These are phyloP conservation scores for Rehmannia glutinosa DNA, from an alignment of 257 asterid species.

Conservation along the genomic window DNA sequence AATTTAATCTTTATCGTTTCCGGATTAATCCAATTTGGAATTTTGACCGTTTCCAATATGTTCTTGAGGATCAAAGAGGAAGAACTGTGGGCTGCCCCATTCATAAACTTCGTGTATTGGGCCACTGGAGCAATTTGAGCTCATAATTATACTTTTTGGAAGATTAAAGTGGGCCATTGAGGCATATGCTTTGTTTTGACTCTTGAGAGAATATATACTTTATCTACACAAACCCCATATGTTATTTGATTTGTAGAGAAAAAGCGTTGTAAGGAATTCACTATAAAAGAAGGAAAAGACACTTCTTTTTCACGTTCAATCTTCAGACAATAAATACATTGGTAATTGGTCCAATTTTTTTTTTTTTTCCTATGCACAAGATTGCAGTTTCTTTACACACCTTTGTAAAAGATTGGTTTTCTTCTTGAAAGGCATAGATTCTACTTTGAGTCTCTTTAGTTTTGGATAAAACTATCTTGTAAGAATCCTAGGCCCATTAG, in stretches of 20 bases:
- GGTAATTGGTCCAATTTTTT: background rate
- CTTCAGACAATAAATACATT: background rate
- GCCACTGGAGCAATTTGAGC: too few species aligned
- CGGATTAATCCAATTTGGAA: too few species aligned
- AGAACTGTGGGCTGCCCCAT: background rate
- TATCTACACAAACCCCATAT: too few species aligned
- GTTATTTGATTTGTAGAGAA: background rate
- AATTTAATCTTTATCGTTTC: too few species aligned
- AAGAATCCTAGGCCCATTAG: slow-evolving; percentile 19
- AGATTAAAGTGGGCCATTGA: too few species aligned
- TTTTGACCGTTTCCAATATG: too few species aligned
- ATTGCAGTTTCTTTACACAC: too few species aligned
- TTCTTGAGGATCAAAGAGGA: too few species aligned
- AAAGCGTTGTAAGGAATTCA: background rate
- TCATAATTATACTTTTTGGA: too few species aligned
- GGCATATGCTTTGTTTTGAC: too few species aligned
- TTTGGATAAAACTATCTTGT: background rate
- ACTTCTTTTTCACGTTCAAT: background rate
- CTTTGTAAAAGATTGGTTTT: slow-evolving; percentile 7
- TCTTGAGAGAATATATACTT: too few species aligned
- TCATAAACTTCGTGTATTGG: too few species aligned
- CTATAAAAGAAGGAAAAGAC: background rate
- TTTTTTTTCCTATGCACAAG: background rate
- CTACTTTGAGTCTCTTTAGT: background rate
- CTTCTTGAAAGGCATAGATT: slow-evolving; percentile 21